Evolutionary conservation across 805 yeast species (phyloP), one percentile per base, ranked within the genome.

Genomic region (Kazachstania psychrophila): DNA sequence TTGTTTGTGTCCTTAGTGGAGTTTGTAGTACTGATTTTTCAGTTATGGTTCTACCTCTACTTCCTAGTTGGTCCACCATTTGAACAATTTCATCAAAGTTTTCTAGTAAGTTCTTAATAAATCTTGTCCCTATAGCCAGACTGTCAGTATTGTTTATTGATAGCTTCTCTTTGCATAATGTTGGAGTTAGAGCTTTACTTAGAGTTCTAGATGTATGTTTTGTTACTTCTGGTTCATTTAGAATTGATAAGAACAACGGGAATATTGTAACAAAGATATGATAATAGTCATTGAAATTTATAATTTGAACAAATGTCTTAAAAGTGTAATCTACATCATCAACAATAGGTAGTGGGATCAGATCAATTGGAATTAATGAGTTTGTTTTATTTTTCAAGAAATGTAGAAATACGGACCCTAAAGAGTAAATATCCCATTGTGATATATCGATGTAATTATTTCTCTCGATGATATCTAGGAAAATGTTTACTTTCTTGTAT

Each of bases 401-500:
- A 39, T 66, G 61, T 9, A 70, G 46, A 35, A 60, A 65, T 3
- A 67, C 56, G 3, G 71, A 59, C 3, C 68, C 69, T 37, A 68
- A 51, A 5, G 64, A 58, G 38, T 64, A 65, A 23, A 77, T 60
- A 54, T 75, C 77, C 80, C 81, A 75, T 54, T 76, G 81, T 31
- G 77, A 75, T 28, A 76, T 62, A 65, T 77, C 77, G 28, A 73
- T 58, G 33, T 73, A 61, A 50, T 75, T 77, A 49, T 73, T 73
- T 42, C 79, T 60, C 23, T 65, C 68, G 17, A 75, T 69, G 27
- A 78, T 69, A 42, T 64, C 68, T 34, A 62, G 58, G 30, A 75
- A 53, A 15, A 75, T 65, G 34, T 66, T 50, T 6, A 64, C 51
- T 42, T 57, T 63, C 61, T 51, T 56, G 39, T 67, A 69, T 34